These are phyloP conservation scores for Funneliformis geosporum DNA, from an alignment of 192 early-diverging fungal species.

Conservation along the genomic window DNA sequence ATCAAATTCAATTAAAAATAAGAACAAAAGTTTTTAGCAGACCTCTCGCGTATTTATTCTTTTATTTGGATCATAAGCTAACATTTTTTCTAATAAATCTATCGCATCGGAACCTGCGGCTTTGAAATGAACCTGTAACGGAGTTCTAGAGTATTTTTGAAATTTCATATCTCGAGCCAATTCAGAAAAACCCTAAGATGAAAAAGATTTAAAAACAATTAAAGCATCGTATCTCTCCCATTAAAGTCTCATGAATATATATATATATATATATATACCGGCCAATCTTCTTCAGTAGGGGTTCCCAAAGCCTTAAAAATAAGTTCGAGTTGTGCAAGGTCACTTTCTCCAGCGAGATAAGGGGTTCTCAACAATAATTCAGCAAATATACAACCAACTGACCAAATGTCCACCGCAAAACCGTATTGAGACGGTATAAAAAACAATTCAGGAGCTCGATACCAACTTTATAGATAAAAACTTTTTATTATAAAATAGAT, in stretches of 20 bases:
- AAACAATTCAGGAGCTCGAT: conserved; percentile 92
- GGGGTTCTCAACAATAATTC: conserved; percentile 92
- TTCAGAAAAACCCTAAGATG: conserved; percentile 59
- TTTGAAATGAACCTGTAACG: conserved; percentile 73
- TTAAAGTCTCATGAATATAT: not conserved
- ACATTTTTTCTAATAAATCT: conserved; percentile 82
- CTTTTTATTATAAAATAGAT: not conserved
- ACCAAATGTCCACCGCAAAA: conserved; percentile 93
- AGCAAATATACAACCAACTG: conserved; percentile 97
- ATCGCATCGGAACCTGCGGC: conserved; percentile 85
- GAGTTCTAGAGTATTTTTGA: conserved; percentile 70
- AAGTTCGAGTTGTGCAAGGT: conserved; percentile 73
- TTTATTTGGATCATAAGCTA: conserved; percentile 82
- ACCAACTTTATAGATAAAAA: conserved; percentile 67
- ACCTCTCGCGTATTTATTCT: conserved; percentile 81
- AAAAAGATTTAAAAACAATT: not conserved
- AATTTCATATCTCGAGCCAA: conserved; percentile 77
- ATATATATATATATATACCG: conserved; percentile 40
- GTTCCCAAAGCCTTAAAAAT: conserved; percentile 83
- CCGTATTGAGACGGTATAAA: conserved; percentile 89
- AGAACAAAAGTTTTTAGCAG: conserved; percentile 13
- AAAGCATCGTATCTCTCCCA: not conserved
- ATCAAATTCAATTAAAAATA: not conserved
- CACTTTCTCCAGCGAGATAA: conserved; percentile 82
- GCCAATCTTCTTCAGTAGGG: conserved; percentile 82